Percentiles rank a stretch among this genome's conserved stretches.
Evolutionary conservation across 345 rosid species (phyloP).

Genomic region (Dimocarpus longan): DNA sequence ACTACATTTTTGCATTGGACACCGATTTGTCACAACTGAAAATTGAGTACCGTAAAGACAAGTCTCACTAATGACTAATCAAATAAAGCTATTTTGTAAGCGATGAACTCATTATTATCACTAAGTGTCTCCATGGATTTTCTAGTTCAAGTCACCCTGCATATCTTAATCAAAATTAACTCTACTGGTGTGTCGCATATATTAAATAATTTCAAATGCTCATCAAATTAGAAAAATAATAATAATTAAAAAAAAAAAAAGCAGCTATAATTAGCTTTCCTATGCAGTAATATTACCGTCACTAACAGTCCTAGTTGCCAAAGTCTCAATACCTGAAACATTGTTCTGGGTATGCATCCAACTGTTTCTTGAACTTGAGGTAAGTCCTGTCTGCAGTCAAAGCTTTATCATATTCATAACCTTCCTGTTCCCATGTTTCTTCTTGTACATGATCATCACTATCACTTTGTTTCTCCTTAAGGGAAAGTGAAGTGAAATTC

Average conservation of each 20-base stretch:
- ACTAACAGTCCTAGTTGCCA: not conserved
- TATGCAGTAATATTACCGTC: constrained; percentile 2
- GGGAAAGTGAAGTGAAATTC: constrained; percentile 48
- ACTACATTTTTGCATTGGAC: no score
- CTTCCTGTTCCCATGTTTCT: constrained; percentile 75
- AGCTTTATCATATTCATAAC: constrained; percentile 83
- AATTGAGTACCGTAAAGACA: not conserved
- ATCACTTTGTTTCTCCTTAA: constrained; percentile 45
- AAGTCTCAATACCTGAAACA: constrained; percentile 75
- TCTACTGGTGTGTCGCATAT: no score
- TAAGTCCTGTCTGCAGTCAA: constrained; percentile 79
- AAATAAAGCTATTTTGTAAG: not conserved
- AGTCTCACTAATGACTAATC: not conserved
- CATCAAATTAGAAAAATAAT: no score
- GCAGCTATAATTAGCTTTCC: no score
- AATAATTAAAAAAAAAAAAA: no score
- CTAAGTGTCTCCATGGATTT: no score
- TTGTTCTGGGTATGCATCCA: constrained; percentile 82
- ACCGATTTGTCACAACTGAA: not conserved
- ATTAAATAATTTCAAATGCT: no score
- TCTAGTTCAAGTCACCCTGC: no score
- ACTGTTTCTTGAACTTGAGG: constrained; percentile 80
- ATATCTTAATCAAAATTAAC: no score
- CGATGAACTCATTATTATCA: no score
- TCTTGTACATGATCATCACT: constrained; percentile 43